Conservation (phyloP, 2,329 filamentous ascomycete genomes). For the Rhinocladiella similis region DNA sequence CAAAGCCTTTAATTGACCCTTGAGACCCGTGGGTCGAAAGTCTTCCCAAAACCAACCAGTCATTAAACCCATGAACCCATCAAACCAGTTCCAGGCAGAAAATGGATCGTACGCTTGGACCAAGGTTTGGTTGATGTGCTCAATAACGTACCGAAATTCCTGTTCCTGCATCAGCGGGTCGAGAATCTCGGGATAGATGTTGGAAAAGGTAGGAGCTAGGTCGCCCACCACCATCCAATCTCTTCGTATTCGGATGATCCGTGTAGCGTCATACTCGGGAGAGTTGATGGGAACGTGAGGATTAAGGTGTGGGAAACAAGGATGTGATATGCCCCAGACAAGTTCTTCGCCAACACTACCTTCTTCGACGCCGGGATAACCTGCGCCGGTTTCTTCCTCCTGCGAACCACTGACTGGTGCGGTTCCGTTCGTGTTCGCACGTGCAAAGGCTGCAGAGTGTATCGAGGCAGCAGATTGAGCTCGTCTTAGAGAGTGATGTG, state of each 20-base stretch:
- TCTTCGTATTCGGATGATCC: slow-evolving; percentile 85
- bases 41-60: slow-evolving; percentile 98
- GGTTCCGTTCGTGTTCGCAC: slow-evolving; percentile 32
- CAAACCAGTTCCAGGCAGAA: slow-evolving; percentile 72
- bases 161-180: slow-evolving; percentile 82
- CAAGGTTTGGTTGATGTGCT: slow-evolving; percentile 77
- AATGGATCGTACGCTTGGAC: slow-evolving; percentile 79
- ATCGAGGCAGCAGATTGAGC: slow-evolving; percentile 43
- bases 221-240: slow-evolving; percentile 93
- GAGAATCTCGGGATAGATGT: slow-evolving; percentile 93
- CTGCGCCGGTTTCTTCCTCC: slow-evolving; percentile 24
- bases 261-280: slow-evolving; percentile 71
- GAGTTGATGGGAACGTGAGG: slow-evolving; percentile 82
- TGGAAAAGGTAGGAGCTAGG: slow-evolving; percentile 87
- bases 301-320: slow-evolving; percentile 91
- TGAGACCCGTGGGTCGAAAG: slow-evolving; percentile 65
- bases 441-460: slow-evolving; percentile 40
- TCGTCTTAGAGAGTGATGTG: slow-evolving; percentile 32
- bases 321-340: slow-evolving; percentile 90
- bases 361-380: slow-evolving; percentile 39
- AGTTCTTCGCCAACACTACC: slow-evolving; percentile 66
- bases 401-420: slow-evolving; percentile 20
- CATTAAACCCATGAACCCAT: slow-evolving; percentile 73
- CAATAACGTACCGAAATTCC: slow-evolving; percentile 80
- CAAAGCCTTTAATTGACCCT: slow-evolving; percentile 66